Conservation (phyloP, 2,329 filamentous ascomycete species). For the Hymenoscyphus linearis region DNA sequence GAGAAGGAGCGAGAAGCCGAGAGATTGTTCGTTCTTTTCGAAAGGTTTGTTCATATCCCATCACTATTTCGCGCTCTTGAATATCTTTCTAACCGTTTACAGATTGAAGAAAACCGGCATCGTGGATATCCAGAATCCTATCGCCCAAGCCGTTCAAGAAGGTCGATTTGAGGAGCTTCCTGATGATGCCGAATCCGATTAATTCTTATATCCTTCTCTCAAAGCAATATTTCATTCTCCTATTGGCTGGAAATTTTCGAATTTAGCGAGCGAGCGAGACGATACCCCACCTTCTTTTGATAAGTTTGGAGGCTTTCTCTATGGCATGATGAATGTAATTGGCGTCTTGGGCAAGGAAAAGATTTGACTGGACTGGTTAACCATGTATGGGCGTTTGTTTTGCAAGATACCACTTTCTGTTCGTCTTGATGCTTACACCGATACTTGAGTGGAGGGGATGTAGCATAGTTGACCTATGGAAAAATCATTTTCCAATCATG, state of each 20-base stretch:
- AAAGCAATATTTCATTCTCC: too few relatives aligned
- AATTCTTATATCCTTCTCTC: background rate
- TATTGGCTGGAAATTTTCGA: background rate
- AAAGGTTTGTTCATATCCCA: slow-evolving; percentile 22
- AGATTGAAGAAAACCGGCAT: slow-evolving; percentile 30
- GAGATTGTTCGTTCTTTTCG: slow-evolving; percentile 31
- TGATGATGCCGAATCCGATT: slow-evolving; percentile 23
- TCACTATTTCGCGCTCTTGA: too few relatives aligned
- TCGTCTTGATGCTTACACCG: too few relatives aligned
- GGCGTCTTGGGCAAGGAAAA: background rate
- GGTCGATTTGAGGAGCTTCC: slow-evolving; percentile 28
- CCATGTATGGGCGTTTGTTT: too few relatives aligned
- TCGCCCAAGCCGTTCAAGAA: slow-evolving; percentile 24
- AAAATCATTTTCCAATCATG: too few relatives aligned
- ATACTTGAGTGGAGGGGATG: too few relatives aligned
- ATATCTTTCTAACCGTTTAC: slow-evolving; percentile 13
- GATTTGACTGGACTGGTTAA: too few relatives aligned
- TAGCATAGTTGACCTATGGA: too few relatives aligned
- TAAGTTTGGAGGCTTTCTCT: background rate
- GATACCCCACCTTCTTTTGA: background rate
- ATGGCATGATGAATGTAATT: background rate
- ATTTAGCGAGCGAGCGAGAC: background rate
- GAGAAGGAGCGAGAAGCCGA: slow-evolving; percentile 77
- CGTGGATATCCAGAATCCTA: slow-evolving; percentile 29
- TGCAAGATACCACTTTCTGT: too few relatives aligned